Percentiles rank a stretch among this genome's conserved stretches.
These are phyloP conservation scores for Phytophthora melonis DNA, from an alignment of 352 stramenopile species.

Conservation along the genomic window DNA sequence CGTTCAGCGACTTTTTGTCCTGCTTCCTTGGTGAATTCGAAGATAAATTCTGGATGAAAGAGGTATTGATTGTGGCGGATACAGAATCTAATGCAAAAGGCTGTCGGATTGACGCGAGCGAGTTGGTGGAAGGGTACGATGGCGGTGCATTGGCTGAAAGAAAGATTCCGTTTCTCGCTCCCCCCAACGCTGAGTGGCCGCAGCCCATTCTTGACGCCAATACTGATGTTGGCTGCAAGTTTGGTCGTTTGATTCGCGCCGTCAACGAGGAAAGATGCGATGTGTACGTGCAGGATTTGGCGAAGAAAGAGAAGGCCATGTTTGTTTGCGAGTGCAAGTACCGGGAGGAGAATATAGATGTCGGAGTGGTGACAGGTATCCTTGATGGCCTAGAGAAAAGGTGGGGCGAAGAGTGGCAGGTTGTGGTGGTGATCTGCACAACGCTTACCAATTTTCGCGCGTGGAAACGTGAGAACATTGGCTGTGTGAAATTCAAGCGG, in stretches of 20 bases:
- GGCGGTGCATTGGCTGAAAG: neutral
- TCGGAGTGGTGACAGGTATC: neutral
- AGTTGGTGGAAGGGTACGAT: too few species aligned
- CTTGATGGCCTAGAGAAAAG: neutral
- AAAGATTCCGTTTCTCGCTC: slow-evolving; percentile 18
- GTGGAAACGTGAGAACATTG: neutral
- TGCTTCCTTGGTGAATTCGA: slow-evolving; percentile 29
- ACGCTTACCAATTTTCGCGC: neutral
- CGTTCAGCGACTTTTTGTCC: slow-evolving; percentile 35
- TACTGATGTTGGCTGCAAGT: slow-evolving; percentile 7
- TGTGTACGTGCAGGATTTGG: slow-evolving; percentile 1
- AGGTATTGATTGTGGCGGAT: neutral
- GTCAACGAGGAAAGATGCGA: neutral
- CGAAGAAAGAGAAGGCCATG: neutral
- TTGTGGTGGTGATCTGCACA: neutral
- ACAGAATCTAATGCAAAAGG: neutral
- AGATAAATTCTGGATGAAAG: neutral
- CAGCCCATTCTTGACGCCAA: slow-evolving; percentile 8
- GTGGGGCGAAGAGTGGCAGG: neutral
- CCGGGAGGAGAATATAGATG: neutral
- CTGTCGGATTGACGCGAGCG: neutral
- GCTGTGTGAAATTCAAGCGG: neutral
- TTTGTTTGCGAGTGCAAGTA: slow-evolving; percentile 29
- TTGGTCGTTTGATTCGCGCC: slow-evolving; percentile 18
- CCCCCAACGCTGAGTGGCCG: slow-evolving; percentile 26